These are phyloP conservation scores for Xylaria sp. DNA, from an alignment of 2,329 filamentous ascomycete species.

Conservation along the genomic window DNA sequence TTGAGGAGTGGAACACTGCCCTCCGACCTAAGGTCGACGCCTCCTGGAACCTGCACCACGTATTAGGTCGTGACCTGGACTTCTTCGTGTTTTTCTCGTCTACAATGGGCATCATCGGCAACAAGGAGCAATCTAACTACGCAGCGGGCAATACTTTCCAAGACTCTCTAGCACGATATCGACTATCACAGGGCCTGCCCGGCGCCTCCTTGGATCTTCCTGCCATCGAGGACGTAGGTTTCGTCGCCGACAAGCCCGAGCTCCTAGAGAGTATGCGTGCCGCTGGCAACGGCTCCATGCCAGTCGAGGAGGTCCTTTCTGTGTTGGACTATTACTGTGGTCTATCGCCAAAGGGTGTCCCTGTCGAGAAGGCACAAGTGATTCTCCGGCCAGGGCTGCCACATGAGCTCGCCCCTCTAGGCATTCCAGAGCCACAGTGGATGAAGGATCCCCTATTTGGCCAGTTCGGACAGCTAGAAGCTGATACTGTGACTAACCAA, in stretches of 20 bases:
- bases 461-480: constrained; percentile 38
- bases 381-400: constrained; percentile 45
- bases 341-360: not conserved
- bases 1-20: constrained; percentile 52
- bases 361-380: constrained; percentile 39
- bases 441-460: constrained; percentile 44
- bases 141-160: constrained; percentile 42
- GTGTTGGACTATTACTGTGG: constrained; percentile 46
- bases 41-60: constrained; percentile 57
- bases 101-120: constrained; percentile 42
- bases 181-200: constrained; percentile 38
- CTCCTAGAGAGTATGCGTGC: constrained; percentile 38
- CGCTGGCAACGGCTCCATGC: constrained; percentile 32
- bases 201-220: constrained; percentile 42
- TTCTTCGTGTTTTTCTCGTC: constrained; percentile 45
- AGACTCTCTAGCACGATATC: constrained; percentile 43
- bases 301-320: constrained; percentile 34
- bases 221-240: constrained; percentile 36
- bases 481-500: not conserved
- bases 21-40: constrained; percentile 56
- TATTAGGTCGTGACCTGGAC: constrained; percentile 24
- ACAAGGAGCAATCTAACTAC: constrained; percentile 42
- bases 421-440: constrained; percentile 41
- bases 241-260: constrained; percentile 43
- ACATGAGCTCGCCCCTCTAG: constrained; percentile 40